Conservation (phyloP, 768 basidiomycete species). For the Lactarius pseudohatsudake region DNA sequence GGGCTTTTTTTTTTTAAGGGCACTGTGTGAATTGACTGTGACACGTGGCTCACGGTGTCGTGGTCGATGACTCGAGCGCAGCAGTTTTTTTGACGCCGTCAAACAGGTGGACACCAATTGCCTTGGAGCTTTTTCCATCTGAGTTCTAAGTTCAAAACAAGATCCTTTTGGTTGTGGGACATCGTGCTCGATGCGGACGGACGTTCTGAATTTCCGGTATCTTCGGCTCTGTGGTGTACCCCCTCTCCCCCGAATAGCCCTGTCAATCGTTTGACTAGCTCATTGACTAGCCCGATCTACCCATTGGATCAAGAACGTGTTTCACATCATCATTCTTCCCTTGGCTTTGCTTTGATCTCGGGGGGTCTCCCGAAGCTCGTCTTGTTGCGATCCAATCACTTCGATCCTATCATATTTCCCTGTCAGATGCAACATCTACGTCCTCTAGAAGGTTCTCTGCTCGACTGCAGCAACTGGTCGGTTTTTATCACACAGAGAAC, state of each 20-base stretch:
- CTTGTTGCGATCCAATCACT: slow-evolving; percentile 11
- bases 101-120: not conserved
- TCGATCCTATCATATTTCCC: too few relatives aligned
- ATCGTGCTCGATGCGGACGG: not conserved
- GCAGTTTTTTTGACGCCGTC: slow-evolving; percentile 3
- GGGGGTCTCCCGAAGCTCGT: not conserved
- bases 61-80: not conserved
- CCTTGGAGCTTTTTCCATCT: not conserved
- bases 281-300: not conserved
- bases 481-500: not conserved
- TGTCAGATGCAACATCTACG: too few relatives aligned
- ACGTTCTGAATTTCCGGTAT: slow-evolving; percentile 10
- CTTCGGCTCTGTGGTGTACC: not conserved
- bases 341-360: not conserved
- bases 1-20: not conserved
- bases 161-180: not conserved
- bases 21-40: too few relatives aligned
- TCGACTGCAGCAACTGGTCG: slow-evolving; percentile 14
- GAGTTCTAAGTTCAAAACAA: not conserved
- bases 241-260: not conserved
- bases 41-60: not conserved
- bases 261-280: not conserved
- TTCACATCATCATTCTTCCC: slow-evolving; percentile 4
- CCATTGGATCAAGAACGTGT: not conserved
- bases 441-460: not conserved